Evolutionary conservation across 257 asterid genomes (phyloP), one percentile per base, ranked within the genome.

Genomic region (Petunia axillaris): DNA sequence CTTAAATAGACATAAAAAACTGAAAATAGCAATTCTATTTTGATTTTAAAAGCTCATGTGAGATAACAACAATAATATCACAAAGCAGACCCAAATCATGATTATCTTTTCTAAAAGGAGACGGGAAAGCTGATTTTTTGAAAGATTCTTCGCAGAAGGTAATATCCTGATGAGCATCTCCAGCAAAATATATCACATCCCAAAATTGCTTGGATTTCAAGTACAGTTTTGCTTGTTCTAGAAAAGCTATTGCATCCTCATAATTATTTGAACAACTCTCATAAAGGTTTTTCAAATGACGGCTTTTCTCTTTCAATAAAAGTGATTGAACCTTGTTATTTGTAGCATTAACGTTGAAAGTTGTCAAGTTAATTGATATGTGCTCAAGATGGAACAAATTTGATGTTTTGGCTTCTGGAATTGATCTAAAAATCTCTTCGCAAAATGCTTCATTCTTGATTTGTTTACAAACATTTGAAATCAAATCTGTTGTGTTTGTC

Each of bases 221-320:
- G 1, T 71, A 71, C 60, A 71, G 48, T 25, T 71, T 36, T 71
- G 77, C 40, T 71, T 71, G 43, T 11, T 3, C 3, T 10, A 71
- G 16, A 48, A 71, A 71, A 25, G 1, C 25, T 40, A 71, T 1
- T 25, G 59, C 77, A 3, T 71, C 77, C 11, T 46, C 25, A 71
- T 71, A 71, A 25, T 48, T 71, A 35, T 13, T 71, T 71, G 77
- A 71, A 71, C 77, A 71, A 71, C 48, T 71, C 77, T 43, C 77
- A 71, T 71, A 71, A 25, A 71, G 50, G 1, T 48, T 48, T 9
- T 43, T 71, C 77, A 71, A 71, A 1, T 71, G 46, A 4, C 9
- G 1, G 46, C 35, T 10, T 25, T 71, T 71, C 25, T 46, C 59
- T 8, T 71, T 37, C 60, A 48, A 71, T 8, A 71, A 10, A 71